Conservation (phyloP, 441 rosid genomes). For the Eruca vesicaria region DNA sequence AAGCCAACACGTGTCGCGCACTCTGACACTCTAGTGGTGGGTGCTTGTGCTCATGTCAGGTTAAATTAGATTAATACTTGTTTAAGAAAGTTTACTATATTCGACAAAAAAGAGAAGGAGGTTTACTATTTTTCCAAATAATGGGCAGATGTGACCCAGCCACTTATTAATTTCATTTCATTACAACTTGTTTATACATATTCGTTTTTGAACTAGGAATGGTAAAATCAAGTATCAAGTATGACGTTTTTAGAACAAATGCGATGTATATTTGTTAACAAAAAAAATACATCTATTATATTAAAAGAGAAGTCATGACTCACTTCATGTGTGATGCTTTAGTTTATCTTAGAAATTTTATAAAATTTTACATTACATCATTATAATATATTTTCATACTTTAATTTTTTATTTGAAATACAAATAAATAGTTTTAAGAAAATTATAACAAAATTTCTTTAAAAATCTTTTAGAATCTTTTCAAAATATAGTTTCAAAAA, state of each 20-base stretch:
- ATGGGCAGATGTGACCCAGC: conserved; percentile 21
- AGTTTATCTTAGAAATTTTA: no score
- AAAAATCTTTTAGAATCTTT: no score
- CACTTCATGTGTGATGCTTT: no score
- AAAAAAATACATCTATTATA: not conserved
- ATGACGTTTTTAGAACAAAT: not conserved
- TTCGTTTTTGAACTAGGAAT: not conserved
- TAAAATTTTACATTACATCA: no score
- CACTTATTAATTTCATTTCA: conserved; percentile 21
- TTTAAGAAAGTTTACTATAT: not conserved
- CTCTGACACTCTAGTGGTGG: conserved; percentile 29
- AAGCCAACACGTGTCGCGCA: conserved; percentile 34
- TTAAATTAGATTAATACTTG: not conserved
- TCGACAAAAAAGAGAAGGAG: no score
- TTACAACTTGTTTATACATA: not conserved
- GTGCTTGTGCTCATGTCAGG: conserved; percentile 32
- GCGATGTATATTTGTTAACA: not conserved
- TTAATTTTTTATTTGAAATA: no score
- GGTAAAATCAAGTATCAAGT: not conserved
- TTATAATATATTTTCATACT: no score
- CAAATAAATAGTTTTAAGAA: no score
- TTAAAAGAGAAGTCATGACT: no score
- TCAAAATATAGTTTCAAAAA: no score
- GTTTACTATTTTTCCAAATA: not conserved
- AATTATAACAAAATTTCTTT: no score